A percentile compares a stretch with the other conserved stretches of the same genome.
Evolutionary conservation across 768 basidiomycete species (phyloP).

Genomic region (Suillus subalutaceus): DNA sequence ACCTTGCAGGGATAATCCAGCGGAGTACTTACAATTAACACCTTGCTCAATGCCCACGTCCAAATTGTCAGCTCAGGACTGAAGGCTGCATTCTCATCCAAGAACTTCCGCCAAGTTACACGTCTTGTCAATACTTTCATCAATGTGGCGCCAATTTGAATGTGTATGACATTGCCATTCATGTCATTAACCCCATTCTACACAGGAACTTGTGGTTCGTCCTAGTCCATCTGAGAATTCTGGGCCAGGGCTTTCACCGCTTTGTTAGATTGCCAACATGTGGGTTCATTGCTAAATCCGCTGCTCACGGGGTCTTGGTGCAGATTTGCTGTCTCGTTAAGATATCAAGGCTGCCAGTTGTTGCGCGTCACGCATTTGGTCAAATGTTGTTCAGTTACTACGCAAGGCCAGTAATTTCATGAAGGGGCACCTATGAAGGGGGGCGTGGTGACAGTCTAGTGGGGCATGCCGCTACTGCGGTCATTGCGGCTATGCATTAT

Average conservation of each 20-base stretch:
- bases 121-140: conserved; percentile 7
- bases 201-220: conserved; percentile 4
- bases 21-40: background rate
- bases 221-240: conserved; percentile 16
- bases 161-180: no score
- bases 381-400: background rate
- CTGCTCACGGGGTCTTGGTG: conserved; percentile 11
- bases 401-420: background rate
- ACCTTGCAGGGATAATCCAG: background rate
- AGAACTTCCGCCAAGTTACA: background rate
- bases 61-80: background rate
- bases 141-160: background rate
- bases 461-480: background rate
- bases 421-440: background rate
- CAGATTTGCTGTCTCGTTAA: conserved; percentile 11
- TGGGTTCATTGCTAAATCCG: conserved; percentile 8
- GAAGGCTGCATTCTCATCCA: background rate
- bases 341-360: conserved; percentile 10
- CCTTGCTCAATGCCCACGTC: conserved; percentile 16
- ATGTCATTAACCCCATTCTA: conserved; percentile 3
- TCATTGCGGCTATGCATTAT: conserved; percentile 16
- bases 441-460: background rate
- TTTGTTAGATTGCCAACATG: conserved; percentile 20
- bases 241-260: background rate
- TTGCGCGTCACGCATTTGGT: conserved; percentile 6